A percentile compares a stretch with the other conserved stretches of the same genome.
phyloP scores from a whole-genome alignment of 2,329 filamentous ascomycete species.

The Moelleriella libera region DNA sequence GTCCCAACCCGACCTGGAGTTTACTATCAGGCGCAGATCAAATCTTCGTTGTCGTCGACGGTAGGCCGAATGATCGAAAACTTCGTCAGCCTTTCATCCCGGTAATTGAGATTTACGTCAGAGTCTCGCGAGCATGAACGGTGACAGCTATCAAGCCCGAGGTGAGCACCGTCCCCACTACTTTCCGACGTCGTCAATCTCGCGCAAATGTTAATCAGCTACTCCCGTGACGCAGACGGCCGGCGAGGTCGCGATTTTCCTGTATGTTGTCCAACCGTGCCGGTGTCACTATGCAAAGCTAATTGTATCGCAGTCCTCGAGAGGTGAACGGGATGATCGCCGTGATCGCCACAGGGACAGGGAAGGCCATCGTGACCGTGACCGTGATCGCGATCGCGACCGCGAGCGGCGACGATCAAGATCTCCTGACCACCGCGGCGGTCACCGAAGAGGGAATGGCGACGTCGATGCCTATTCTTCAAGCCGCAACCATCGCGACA shows the following conservation, averaged over 20 bases:
- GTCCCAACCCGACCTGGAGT: conserved; percentile 17
- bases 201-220: conserved; percentile 1
- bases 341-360: conserved; percentile 40
- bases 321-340: conserved; percentile 19
- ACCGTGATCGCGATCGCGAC: conserved; percentile 23
- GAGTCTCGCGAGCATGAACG: conserved; percentile 52
- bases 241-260: conserved; percentile 42
- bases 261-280: conserved; percentile 22
- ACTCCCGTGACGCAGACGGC: conserved; percentile 23
- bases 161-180: conserved; percentile 15
- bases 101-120: conserved; percentile 1
- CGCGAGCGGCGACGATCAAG: conserved; percentile 57
- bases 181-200: conserved; percentile 4
- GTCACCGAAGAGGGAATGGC: conserved; percentile 57
- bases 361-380: conserved; percentile 29
- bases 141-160: conserved; percentile 67
- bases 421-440: conserved; percentile 56
- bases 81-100: not conserved
- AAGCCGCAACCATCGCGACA: conserved; percentile 81
- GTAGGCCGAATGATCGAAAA: not conserved
- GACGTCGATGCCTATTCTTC: conserved; percentile 84
- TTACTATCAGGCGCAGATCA: not conserved
- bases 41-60: conserved; percentile 1
- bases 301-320: conserved; percentile 11
- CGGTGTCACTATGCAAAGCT: conserved; percentile 4